Conservation (phyloP, 2,329 filamentous ascomycete genomes). For the Cordyceps cicadae region DNA sequence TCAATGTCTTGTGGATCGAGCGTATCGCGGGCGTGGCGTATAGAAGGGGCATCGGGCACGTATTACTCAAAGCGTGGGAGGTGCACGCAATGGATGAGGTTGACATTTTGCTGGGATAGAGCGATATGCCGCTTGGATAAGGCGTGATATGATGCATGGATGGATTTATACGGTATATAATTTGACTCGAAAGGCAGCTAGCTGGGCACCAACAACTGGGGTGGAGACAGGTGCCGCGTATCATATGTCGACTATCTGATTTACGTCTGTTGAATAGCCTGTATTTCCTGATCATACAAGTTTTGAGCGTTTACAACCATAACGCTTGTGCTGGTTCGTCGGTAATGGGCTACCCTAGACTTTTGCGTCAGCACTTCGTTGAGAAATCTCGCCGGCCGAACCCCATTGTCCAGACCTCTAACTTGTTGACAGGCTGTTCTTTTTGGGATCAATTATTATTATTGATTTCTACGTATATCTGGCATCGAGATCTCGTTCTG, state of each 20-base stretch:
- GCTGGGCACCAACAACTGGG: background rate
- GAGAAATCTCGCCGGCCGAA: background rate
- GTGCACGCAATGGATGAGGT: conserved; percentile 31
- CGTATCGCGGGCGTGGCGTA: conserved; percentile 34
- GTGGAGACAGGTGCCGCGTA: background rate
- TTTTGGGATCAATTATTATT: too few relatives aligned
- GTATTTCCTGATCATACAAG: conserved; percentile 2
- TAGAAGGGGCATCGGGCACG: conserved; percentile 34
- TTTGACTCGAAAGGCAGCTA: background rate
- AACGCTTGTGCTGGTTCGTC: too few relatives aligned
- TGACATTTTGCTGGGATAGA: conserved; percentile 34
- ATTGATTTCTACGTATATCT: background rate
- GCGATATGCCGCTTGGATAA: too few relatives aligned
- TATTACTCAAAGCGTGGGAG: conserved; percentile 34
- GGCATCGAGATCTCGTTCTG: background rate
- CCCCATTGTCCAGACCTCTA: background rate
- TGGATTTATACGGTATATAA: background rate
- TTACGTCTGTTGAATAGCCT: background rate
- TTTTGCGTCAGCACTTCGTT: background rate
- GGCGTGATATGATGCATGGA: background rate
- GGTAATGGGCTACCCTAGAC: background rate
- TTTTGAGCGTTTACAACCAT: background rate
- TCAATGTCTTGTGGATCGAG: conserved; percentile 40
- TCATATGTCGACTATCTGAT: background rate
- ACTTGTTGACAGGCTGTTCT: background rate